Evolutionary conservation across 106 monocot genomes (phyloP).

Genomic region (Gastrodia elata): DNA sequence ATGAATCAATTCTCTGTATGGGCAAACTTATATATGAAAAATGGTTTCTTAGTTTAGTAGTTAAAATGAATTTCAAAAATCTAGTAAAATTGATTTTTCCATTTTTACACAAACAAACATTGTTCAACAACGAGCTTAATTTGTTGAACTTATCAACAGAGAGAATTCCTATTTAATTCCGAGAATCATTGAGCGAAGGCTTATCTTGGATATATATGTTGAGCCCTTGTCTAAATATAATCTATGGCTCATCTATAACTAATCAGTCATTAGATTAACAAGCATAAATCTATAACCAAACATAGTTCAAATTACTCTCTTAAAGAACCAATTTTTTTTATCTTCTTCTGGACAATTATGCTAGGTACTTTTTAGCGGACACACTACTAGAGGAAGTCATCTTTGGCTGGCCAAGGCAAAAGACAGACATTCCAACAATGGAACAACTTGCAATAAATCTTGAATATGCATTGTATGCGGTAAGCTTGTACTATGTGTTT

Average conservation of each 20-base stretch:
- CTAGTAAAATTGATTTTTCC: not conserved
- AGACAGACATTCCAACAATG: conserved; percentile 36
- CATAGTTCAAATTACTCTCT: not conserved
- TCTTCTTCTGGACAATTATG: not conserved
- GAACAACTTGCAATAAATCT: conserved; percentile 67
- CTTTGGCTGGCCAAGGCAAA: conserved; percentile 94
- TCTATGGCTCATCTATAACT: not conserved
- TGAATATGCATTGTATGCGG: conserved; percentile 69
- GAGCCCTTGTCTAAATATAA: not conserved
- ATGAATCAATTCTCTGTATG: not conserved
- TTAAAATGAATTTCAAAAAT: not conserved
- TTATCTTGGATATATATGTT: not conserved
- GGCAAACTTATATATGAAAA: not conserved
- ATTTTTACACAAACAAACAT: not conserved
- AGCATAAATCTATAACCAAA: not conserved
- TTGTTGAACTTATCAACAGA: not conserved
- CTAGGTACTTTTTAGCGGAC: conserved; percentile 89
- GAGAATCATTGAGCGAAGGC: not conserved
- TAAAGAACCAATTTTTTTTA: not conserved
- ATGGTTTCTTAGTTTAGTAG: not conserved
- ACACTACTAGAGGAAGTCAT: conserved; percentile 87
- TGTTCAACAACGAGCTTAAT: not conserved
- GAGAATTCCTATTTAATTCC: not conserved
- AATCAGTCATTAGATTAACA: not conserved
- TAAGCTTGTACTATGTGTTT: conserved; percentile 18